phyloP scores from a whole-genome alignment of 495 filamentous ascomycete species.

The Lichina pygmaea region DNA sequence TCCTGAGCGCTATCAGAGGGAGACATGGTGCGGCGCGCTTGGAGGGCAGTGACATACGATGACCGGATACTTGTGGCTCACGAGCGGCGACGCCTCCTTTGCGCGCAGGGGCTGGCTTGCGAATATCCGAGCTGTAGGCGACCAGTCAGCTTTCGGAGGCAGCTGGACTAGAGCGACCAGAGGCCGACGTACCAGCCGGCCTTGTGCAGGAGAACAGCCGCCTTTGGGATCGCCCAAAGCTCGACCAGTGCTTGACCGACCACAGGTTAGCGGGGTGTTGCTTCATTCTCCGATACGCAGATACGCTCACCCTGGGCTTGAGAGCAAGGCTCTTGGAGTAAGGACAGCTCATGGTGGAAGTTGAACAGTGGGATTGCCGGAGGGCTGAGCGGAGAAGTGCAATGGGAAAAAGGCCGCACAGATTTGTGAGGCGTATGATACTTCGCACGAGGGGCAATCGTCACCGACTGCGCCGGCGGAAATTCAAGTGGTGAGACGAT shows the following conservation, averaged over 20 bases:
- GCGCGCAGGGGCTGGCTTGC: constrained; percentile 62
- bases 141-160: constrained; percentile 8
- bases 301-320: constrained; percentile 22
- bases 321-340: constrained; percentile 31
- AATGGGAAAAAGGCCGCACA: too few relatives aligned
- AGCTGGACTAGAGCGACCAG: constrained; percentile 1
- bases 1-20: constrained; percentile 18
- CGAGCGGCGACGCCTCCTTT: constrained; percentile 64
- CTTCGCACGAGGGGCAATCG: too few relatives aligned
- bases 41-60: constrained; percentile 34
- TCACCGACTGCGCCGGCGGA: too few relatives aligned
- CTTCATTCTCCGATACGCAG: background rate
- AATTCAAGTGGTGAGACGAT: too few relatives aligned
- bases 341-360: constrained; percentile 22
- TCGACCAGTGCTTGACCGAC: constrained; percentile 16
- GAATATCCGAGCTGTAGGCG: constrained; percentile 46
- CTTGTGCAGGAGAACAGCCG: constrained; percentile 68
- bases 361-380: too few relatives aligned
- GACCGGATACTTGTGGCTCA: constrained; percentile 70
- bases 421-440: too few relatives aligned
- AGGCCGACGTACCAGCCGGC: constrained; percentile 35
- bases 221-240: constrained; percentile 22
- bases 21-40: background rate
- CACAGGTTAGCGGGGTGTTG: background rate
- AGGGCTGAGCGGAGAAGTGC: too few relatives aligned